These are phyloP conservation scores for Apophysomyces sp. DNA, from an alignment of 371 early-diverging fungal genomes.

Conservation along the genomic window DNA sequence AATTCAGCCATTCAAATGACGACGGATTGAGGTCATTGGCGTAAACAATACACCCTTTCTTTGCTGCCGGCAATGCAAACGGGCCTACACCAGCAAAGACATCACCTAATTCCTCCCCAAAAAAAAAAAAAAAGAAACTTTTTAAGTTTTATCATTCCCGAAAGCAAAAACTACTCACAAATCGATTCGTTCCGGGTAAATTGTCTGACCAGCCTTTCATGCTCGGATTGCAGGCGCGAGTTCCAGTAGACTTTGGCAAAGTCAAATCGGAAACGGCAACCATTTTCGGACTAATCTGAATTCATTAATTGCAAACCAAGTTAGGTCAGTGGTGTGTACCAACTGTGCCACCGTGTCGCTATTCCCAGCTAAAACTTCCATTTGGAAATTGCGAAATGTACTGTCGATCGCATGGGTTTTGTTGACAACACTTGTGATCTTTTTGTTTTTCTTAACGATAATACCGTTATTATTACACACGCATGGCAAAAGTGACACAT, in stretches of 20 bases:
- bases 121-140: background rate
- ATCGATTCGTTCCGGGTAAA: conserved; percentile 74
- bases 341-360: conserved; percentile 80
- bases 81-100: conserved; percentile 98
- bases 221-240: conserved; percentile 93
- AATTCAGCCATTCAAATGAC: conserved; percentile 75
- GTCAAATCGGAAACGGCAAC: conserved; percentile 88
- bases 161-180: conserved; percentile 34
- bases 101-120: conserved; percentile 62
- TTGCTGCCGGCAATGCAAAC: conserved; percentile 94
- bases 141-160: background rate
- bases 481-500: background rate
- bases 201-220: conserved; percentile 76
- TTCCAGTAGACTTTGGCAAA: conserved; percentile 99
- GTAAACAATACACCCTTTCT: conserved; percentile 79
- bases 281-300: conserved; percentile 73
- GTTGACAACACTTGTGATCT: conserved; percentile 89
- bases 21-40: conserved; percentile 97
- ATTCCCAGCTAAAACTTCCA: conserved; percentile 93
- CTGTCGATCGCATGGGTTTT: conserved; percentile 91
- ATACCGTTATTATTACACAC: background rate
- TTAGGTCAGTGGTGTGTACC: conserved; percentile 37
- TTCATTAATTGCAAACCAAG: background rate
- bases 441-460: conserved; percentile 66
- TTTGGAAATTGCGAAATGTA: conserved; percentile 90